Evolutionary conservation across 768 basidiomycete genomes (phyloP).

Genomic region (Leccinum sublutescens): DNA sequence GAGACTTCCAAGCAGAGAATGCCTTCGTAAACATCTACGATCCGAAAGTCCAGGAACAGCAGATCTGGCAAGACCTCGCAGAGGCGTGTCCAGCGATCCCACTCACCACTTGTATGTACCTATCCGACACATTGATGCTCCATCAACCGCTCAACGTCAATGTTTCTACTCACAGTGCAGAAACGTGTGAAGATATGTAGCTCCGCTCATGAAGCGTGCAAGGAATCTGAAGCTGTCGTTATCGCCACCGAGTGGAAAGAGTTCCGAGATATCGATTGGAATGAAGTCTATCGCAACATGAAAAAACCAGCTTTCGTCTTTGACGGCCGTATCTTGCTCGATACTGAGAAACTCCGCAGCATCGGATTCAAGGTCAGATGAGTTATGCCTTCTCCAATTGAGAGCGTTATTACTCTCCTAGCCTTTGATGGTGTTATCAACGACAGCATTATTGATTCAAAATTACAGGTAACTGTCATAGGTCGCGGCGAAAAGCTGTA

Average conservation of each 20-base stretch:
- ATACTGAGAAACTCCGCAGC: constrained; percentile 70
- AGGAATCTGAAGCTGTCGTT: constrained; percentile 87
- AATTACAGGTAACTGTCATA: constrained; percentile 52
- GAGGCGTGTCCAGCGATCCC: constrained; percentile 66
- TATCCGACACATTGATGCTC: neutral
- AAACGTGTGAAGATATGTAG: constrained; percentile 78
- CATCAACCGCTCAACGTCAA: neutral
- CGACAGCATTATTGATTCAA: constrained; percentile 3
- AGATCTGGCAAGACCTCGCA: constrained; percentile 82
- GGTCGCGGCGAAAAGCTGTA: constrained; percentile 51
- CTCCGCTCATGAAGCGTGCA: constrained; percentile 85
- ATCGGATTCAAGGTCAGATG: constrained; percentile 84
- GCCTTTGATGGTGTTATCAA: constrained; percentile 10
- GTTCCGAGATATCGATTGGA: constrained; percentile 92
- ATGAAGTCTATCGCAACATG: constrained; percentile 80
- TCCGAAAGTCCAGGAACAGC: constrained; percentile 79
- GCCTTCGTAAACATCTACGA: constrained; percentile 89
- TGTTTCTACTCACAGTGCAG: constrained; percentile 55
- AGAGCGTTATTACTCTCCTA: neutral
- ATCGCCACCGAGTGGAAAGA: constrained; percentile 98
- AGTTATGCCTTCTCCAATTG: neutral
- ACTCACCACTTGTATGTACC: constrained; percentile 63
- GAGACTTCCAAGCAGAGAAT: constrained; percentile 88
- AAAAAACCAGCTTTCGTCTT: constrained; percentile 99
- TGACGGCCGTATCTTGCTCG: constrained; percentile 87